These are phyloP conservation scores for Nitzschia sp. DNA, from an alignment of 108 stramenopile genomes.

Conservation along the genomic window DNA sequence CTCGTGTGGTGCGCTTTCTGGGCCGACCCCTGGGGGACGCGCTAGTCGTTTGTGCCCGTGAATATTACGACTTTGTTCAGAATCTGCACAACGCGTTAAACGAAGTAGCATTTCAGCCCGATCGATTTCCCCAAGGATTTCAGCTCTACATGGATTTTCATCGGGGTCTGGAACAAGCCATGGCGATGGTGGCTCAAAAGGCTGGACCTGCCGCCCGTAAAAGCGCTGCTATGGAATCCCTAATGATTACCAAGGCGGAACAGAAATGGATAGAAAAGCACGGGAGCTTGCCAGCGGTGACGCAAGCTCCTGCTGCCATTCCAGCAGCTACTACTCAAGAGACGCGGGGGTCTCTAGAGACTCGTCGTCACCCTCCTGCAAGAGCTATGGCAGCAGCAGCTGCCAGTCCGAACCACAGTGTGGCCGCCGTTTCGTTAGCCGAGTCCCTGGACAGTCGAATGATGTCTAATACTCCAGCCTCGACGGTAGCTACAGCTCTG, in stretches of 20 bases:
- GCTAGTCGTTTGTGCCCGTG: neutral
- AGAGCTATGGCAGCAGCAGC: neutral
- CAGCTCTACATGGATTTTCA: slow-evolving; percentile 1
- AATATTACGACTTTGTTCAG: neutral
- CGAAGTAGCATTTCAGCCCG: neutral
- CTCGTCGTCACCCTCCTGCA: neutral
- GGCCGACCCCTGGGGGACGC: slow-evolving; percentile 1
- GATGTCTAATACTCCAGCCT: neutral
- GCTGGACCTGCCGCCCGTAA: too few species aligned
- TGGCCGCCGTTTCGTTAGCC: slow-evolving; percentile 9
- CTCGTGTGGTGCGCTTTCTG: slow-evolving; percentile 1
- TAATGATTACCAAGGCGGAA: too few species aligned
- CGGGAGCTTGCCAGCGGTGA: neutral
- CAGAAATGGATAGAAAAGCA: too few species aligned
- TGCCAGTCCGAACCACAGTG: slow-evolving; percentile 18
- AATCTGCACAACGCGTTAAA: neutral
- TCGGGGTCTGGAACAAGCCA: neutral
- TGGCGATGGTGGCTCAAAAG: too few species aligned
- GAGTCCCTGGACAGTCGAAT: neutral
- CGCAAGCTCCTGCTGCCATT: neutral
- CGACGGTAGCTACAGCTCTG: neutral
- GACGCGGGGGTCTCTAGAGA: neutral
- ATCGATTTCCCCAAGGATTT: neutral
- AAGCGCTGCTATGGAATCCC: too few species aligned
- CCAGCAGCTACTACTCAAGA: neutral